These are phyloP conservation scores for Morella rubra DNA, from an alignment of 306 rosid genomes.

Conservation along the genomic window DNA sequence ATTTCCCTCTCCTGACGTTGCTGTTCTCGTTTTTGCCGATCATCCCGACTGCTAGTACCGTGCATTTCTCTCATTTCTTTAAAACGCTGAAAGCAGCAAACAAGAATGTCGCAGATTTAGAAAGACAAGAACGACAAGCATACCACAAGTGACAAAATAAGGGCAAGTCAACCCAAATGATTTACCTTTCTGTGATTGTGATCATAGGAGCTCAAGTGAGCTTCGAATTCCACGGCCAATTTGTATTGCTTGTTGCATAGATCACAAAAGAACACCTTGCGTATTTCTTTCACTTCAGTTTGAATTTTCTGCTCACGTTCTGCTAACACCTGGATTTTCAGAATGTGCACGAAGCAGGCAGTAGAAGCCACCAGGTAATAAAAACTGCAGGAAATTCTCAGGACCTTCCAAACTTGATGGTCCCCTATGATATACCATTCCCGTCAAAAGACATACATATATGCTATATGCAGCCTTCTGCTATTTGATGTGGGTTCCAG, in stretches of 20 bases:
- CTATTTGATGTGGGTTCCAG: constrained; percentile 76
- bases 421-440: constrained; percentile 87
- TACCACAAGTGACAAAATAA: not conserved
- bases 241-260: constrained; percentile 99
- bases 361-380: constrained; percentile 99
- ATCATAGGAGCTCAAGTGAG: constrained; percentile 91
- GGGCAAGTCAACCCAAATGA: constrained; percentile 7
- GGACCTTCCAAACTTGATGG: constrained; percentile 97
- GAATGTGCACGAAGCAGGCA: constrained; percentile 98
- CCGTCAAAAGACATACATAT: constrained; percentile 89
- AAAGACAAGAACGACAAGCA: not conserved
- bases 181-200: constrained; percentile 94
- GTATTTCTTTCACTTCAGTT: constrained; percentile 91
- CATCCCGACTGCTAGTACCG: constrained; percentile 84
- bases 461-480: constrained; percentile 97
- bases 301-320: constrained; percentile 98
- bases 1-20: constrained; percentile 90
- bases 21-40: constrained; percentile 86
- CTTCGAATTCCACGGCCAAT: constrained; percentile 92
- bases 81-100: constrained; percentile 64
- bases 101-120: constrained; percentile 14
- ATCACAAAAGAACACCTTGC: constrained; percentile 90
- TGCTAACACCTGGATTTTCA: constrained; percentile 98
- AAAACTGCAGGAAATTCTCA: constrained; percentile 99
- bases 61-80: constrained; percentile 98